These are phyloP conservation scores for Chalciporus piperatus DNA, from an alignment of 768 basidiomycete genomes.

Conservation along the genomic window DNA sequence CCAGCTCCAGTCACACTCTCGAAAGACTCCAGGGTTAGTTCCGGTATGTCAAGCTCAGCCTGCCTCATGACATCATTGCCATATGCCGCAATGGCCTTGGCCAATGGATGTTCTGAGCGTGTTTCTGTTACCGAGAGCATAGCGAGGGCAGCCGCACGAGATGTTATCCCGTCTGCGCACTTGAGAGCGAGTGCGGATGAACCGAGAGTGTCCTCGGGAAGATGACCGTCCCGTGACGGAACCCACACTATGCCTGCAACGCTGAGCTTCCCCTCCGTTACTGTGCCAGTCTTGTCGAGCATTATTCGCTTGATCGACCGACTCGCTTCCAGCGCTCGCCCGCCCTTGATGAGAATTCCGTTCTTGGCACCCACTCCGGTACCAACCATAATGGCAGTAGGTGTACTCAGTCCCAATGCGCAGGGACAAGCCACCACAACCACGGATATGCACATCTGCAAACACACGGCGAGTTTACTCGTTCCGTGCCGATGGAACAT, in stretches of 20 bases:
- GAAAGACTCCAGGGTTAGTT: constrained; percentile 65
- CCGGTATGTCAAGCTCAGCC: constrained; percentile 40
- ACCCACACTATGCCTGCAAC: constrained; percentile 81
- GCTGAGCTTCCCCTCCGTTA: constrained; percentile 90
- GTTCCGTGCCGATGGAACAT: constrained; percentile 86
- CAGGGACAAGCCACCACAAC: constrained; percentile 98
- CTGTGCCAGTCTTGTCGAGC: constrained; percentile 96
- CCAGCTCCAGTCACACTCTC: constrained; percentile 90
- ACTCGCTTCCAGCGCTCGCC: constrained; percentile 90
- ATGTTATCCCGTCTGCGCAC: constrained; percentile 63
- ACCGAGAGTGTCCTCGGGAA: constrained; percentile 10
- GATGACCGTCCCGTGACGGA: constrained; percentile 31
- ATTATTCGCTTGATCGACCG: constrained; percentile 77
- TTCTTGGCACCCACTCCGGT: constrained; percentile 96
- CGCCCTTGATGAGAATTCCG: constrained; percentile 98
- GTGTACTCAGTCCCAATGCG: constrained; percentile 92
- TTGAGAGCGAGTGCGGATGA: constrained; percentile 13
- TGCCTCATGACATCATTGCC: constrained; percentile 61
- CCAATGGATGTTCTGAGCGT: constrained; percentile 93
- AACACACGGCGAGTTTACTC: constrained; percentile 83
- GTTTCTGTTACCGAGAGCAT: constrained; percentile 87
- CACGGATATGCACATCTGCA: constrained; percentile 97
- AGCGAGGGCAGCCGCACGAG: constrained; percentile 61
- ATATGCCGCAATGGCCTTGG: constrained; percentile 85
- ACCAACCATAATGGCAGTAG: constrained; percentile 99